Evolutionary conservation across 139 green algal species (phyloP).

Genomic region (Trebouxia sp.): DNA sequence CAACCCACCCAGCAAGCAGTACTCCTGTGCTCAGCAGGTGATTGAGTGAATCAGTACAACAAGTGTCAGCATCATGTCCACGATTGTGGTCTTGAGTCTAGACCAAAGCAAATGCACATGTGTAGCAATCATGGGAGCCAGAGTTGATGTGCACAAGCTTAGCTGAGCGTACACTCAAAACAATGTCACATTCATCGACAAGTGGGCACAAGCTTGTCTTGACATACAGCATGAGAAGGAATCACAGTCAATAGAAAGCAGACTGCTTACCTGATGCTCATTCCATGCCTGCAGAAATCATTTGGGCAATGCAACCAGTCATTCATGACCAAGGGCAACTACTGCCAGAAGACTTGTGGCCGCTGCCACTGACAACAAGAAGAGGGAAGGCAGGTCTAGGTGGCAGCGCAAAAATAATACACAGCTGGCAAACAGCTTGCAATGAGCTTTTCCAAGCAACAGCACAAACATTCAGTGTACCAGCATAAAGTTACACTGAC

Average conservation of each 20-base stretch:
- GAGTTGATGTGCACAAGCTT: background rate
- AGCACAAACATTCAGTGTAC: too few species aligned
- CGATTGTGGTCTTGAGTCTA: background rate
- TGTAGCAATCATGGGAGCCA: background rate
- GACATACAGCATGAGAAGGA: too few species aligned
- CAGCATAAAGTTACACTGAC: too few species aligned
- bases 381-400: too few species aligned
- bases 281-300: background rate
- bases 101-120: background rate
- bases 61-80: background rate
- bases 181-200: too few species aligned
- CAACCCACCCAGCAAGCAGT: background rate
- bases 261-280: too few species aligned
- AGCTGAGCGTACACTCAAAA: background rate
- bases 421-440: too few species aligned
- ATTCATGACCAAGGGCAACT: slow-evolving; percentile 28
- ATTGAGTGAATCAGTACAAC: background rate
- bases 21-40: slow-evolving; percentile 18
- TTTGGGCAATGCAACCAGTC: background rate
- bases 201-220: too few species aligned
- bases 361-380: slow-evolving; percentile 21
- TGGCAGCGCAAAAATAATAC: too few species aligned
- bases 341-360: slow-evolving; percentile 26
- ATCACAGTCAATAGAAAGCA: too few species aligned
- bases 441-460: too few species aligned